phyloP scores from a whole-genome alignment of 192 early-diverging fungal species.

The Entomortierella parvispora region DNA sequence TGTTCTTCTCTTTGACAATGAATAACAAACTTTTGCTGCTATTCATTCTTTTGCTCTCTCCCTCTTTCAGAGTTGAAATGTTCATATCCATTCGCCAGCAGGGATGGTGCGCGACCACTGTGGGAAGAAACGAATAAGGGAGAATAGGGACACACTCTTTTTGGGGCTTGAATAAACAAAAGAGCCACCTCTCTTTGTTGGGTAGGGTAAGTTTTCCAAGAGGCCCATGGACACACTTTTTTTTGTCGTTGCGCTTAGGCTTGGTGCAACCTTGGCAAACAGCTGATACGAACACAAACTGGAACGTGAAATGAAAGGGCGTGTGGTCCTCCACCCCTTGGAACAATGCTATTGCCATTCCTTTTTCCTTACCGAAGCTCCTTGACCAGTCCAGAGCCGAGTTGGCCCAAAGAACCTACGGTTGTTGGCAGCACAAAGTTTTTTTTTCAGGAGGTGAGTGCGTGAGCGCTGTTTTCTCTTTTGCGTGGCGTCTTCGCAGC shows the following conservation, averaged over 20 bases:
- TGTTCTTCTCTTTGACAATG: no score
- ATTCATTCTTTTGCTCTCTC: background rate
- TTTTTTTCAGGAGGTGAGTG: background rate
- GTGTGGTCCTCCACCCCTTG: no score
- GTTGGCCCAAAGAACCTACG: slow-evolving; percentile 67
- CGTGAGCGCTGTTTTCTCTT: background rate
- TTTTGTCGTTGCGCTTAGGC: background rate
- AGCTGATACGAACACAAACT: slow-evolving; percentile 6
- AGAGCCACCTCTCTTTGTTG: background rate
- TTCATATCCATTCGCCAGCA: background rate
- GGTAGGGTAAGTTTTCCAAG: background rate
- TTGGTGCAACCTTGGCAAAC: slow-evolving; percentile 22
- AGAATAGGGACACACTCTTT: no score
- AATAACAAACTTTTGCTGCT: no score
- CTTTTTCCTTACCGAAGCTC: slow-evolving; percentile 59
- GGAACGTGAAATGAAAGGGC: background rate
- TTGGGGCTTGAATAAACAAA: background rate
- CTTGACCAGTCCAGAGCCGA: slow-evolving; percentile 70
- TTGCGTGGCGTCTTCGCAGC: background rate
- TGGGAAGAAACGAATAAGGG: slow-evolving; percentile 32
- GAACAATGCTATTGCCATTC: background rate
- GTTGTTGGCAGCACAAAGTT: background rate
- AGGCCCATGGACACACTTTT: slow-evolving; percentile 4
- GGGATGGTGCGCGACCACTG: slow-evolving; percentile 19
- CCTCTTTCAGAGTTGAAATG: background rate